Percentiles rank a stretch among this genome's conserved stretches.
phyloP scores from a whole-genome alignment of 176 grass and related monocot species.

The Musa beccarii region DNA sequence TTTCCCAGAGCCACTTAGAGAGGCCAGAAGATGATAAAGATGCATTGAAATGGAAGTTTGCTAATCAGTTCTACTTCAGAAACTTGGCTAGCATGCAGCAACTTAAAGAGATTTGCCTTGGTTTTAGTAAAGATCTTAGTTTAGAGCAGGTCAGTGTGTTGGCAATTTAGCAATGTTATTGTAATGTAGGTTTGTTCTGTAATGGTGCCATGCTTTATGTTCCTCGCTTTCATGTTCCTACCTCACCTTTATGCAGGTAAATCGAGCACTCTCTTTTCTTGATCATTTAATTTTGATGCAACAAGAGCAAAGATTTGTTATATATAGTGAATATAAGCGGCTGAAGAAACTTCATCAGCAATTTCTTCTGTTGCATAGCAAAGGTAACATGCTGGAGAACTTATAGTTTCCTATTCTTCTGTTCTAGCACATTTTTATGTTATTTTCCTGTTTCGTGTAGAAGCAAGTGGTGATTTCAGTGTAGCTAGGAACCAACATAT shows the following conservation, averaged over 20 bases:
- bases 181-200: neutral
- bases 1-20: conserved; percentile 22
- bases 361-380: conserved; percentile 47
- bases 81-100: conserved; percentile 63
- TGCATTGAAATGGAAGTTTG: conserved; percentile 38
- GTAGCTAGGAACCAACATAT: conserved; percentile 49
- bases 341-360: conserved; percentile 35
- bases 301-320: conserved; percentile 60
- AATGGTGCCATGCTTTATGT: too few species aligned
- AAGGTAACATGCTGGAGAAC: conserved; percentile 27
- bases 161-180: neutral
- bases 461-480: conserved; percentile 12
- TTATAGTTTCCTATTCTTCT: conserved; percentile 8
- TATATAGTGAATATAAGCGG: conserved; percentile 48
- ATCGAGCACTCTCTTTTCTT: conserved; percentile 61
- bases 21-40: conserved; percentile 22
- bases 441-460: conserved; percentile 28
- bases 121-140: conserved; percentile 81
- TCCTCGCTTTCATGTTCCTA: too few species aligned
- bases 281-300: conserved; percentile 59
- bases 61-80: conserved; percentile 70
- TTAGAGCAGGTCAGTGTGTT: conserved; percentile 55
- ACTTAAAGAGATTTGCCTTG: conserved; percentile 53
- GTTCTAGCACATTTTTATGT: neutral
- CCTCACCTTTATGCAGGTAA: conserved; percentile 48